Evolutionary conservation across 441 rosid species (phyloP).

Genomic region (Erodium trifolium): DNA sequence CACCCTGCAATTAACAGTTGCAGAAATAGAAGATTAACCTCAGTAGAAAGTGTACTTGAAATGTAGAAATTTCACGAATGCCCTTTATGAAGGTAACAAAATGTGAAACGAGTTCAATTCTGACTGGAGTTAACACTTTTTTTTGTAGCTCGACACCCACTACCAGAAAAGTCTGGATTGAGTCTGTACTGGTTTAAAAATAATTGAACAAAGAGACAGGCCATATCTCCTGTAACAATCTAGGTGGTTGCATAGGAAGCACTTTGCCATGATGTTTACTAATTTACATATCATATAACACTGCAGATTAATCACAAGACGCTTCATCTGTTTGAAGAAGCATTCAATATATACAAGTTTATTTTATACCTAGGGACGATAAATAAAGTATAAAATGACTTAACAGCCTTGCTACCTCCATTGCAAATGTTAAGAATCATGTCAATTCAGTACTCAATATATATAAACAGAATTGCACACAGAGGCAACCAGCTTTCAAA

Average conservation of each 20-base stretch:
- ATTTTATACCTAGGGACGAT: no score
- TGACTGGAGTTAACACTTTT: background rate
- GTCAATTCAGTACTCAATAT: background rate
- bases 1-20: slow-evolving; percentile 45
- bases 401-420: background rate
- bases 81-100: background rate
- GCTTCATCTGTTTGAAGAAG: no score
- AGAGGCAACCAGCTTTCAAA: background rate
- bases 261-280: no score
- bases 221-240: no score
- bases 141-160: background rate
- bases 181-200: background rate
- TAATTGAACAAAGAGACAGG: background rate
- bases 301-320: no score
- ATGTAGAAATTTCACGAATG: background rate
- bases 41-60: background rate
- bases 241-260: no score
- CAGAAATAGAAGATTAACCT: slow-evolving; percentile 8
- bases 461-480: background rate
- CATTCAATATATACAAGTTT: no score
- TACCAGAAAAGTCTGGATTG: background rate
- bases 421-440: background rate
- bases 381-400: no score
- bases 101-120: background rate
- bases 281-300: no score